Base-by-base conservation (phyloP, 345 rosid species). In the Erysimum cheiranthoides region DNA sequence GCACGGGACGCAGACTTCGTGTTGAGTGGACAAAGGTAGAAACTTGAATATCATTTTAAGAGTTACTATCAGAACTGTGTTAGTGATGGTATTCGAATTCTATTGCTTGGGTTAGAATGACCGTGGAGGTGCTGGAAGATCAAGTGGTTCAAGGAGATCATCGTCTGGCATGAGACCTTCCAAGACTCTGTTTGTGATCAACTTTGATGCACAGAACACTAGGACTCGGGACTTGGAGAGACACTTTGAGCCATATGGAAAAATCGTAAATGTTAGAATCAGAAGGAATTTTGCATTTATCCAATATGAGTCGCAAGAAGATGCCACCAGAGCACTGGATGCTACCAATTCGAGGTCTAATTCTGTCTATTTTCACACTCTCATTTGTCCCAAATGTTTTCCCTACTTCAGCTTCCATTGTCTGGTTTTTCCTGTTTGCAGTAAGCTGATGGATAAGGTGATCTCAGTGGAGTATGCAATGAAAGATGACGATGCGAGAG, bases 11-110 rank as follows among this genome's bases (percentile, higher is more conserved):
- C 49, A 92, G 91, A 78, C 98, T 94, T 64, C 92, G 91, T 75
- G 98, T 90, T 53, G 97, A 94, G 78, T 94, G 98, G 98, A 94
- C 96, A n/a, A 94, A 90, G 90, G 98, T 92, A 47, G 63, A 2
- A 46, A 47, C 30, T 18, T 14, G 13, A 53, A 17, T 5, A 17
- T 67, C 13, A 5, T 21, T 58, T 27, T 9, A 12, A 42, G 17
- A 18, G 12, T 61, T 58, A 8, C n/a, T 43, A 40, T 49, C 11
- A 11, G 50, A 51, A 61, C 21, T 10, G 64, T 10, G 21, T 61
- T n/a, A 11, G 18, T 18, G 40, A 61, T 38, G 18, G 5, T 10
- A 34, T 40, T 10, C 8, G 5, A 28, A 59, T 51, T 18, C 49
- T 59, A 12, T 31, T 68, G 52, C 38, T 31, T 83, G 25, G 68